Evolutionary conservation across 257 asterid genomes (phyloP), one percentile per base, ranked within the genome.

Genomic region (Scutellaria baicalensis): DNA sequence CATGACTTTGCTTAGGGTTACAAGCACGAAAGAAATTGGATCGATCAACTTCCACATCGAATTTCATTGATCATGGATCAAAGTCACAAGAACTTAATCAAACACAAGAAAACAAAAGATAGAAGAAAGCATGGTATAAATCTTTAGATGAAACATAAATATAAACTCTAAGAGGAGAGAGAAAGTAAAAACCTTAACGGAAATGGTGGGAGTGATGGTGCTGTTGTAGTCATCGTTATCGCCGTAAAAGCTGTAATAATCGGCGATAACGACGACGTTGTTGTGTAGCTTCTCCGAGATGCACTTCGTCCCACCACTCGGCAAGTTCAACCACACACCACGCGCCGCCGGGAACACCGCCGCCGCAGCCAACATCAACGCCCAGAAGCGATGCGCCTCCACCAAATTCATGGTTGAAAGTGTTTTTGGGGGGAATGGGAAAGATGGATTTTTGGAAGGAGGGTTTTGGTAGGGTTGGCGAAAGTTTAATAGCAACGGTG

Each of bases 301-400:
- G 76, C 98, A 92, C 84, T 88, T 92, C 47, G 67, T 45, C 12
- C 86, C 96, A 1, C 79, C 44, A 55, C 76, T 70, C 48, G 96
- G 92, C 65, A 92, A 20, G 3, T 86, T 90, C 50, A 89, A 9
- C 96, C 95, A 92, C 11, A 92, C 3, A 3, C 89, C 90, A 47
- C 77, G 84, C 68, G 80, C 85, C 49, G 54, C 78, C 47, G 89
- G 89, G 6, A 70, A 21, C 74, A 75, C 68, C 52, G 72, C 70
- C 52, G 74, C 72, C 66, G 57, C 75, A 49, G 56, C 64, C 11
- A 74, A 9, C 33, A 82, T 1, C 74, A 78, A 38, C 18, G 73
- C 67, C 79, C 76, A 65, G 14, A 59, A 5, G n/a, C 55, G 8
- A 51, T 20, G 42, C 64, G 70, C 77, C 72, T 10, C 73, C 80